Evolutionary conservation across 768 basidiomycete species (phyloP).

Genomic region (Suillus lakei): DNA sequence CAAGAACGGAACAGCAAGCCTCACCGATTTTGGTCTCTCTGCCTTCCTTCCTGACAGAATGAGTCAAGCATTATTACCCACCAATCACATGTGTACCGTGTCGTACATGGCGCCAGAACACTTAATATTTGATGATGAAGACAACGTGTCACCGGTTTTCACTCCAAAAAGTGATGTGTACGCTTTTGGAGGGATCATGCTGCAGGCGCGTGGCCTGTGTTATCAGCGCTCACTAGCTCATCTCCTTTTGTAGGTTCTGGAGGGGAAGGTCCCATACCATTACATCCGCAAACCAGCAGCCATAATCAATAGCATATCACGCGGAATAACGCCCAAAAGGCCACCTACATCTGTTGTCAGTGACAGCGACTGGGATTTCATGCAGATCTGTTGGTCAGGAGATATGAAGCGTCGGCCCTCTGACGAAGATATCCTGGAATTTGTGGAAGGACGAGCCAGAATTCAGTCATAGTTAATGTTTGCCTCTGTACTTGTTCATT

Average conservation of each 20-base stretch:
- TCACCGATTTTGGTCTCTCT: slow-evolving; percentile 11
- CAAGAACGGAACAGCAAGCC: slow-evolving; percentile 17
- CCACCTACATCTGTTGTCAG: slow-evolving; percentile 11
- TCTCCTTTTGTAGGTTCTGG: not conserved
- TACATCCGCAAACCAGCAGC: not conserved
- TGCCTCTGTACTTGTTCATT: not conserved
- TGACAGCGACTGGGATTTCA: slow-evolving; percentile 29
- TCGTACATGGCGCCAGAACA: slow-evolving; percentile 10
- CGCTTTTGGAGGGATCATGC: slow-evolving; percentile 34
- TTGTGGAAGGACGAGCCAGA: slow-evolving; percentile 12
- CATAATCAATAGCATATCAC: not conserved
- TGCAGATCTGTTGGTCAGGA: slow-evolving; percentile 32
- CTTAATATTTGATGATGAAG: not conserved
- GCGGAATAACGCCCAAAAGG: slow-evolving; percentile 18
- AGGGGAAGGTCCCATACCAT: slow-evolving; percentile 3
- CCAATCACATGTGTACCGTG: slow-evolving; percentile 22
- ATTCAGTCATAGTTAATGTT: not conserved
- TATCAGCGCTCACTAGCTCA: not conserved
- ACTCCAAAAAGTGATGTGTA: slow-evolving; percentile 7
- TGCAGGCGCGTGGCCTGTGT: slow-evolving; percentile 7
- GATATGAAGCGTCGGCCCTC: slow-evolving; percentile 37
- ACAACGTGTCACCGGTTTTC: not conserved
- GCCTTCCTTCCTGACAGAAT: slow-evolving; percentile 15
- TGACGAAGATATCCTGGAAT: slow-evolving; percentile 28
- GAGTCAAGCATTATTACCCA: not conserved